Conservation (phyloP, 176 grass and related monocot genomes). For the Canna indica region DNA sequence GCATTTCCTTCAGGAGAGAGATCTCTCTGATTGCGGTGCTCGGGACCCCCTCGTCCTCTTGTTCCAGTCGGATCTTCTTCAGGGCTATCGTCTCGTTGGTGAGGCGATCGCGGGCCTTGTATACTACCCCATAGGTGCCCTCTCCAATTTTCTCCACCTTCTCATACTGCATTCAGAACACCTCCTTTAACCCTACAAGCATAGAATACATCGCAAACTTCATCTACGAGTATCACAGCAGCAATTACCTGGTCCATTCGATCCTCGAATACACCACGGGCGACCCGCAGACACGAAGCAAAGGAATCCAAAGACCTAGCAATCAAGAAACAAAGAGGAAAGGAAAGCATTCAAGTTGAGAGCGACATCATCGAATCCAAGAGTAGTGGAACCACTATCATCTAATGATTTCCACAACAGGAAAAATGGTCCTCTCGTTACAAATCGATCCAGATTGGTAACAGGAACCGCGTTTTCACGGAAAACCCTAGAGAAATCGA, state of each 20-base stretch:
- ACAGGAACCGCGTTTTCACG: background rate
- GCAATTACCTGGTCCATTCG: constrained; percentile 8
- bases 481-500: background rate
- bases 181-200: background rate
- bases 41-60: constrained; percentile 66
- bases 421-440: background rate
- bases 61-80: constrained; percentile 78
- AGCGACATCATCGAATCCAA: constrained; percentile 3
- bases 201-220: background rate
- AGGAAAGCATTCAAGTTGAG: background rate
- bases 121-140: constrained; percentile 78
- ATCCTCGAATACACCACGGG: background rate
- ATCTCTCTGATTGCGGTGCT: constrained; percentile 87
- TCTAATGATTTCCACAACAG: background rate
- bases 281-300: too few relatives aligned
- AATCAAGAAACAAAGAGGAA: background rate
- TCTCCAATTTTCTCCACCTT: constrained; percentile 88
- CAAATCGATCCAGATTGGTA: background rate
- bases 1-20: constrained; percentile 86
- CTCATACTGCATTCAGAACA: constrained; percentile 42
- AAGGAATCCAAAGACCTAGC: background rate
- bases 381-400: background rate
- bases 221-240: background rate
- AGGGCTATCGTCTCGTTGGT: constrained; percentile 68
- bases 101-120: constrained; percentile 52